Evolutionary conservation across 2,329 filamentous ascomycete genomes (phyloP).

Genomic region (Tolypocladium nubicola): DNA sequence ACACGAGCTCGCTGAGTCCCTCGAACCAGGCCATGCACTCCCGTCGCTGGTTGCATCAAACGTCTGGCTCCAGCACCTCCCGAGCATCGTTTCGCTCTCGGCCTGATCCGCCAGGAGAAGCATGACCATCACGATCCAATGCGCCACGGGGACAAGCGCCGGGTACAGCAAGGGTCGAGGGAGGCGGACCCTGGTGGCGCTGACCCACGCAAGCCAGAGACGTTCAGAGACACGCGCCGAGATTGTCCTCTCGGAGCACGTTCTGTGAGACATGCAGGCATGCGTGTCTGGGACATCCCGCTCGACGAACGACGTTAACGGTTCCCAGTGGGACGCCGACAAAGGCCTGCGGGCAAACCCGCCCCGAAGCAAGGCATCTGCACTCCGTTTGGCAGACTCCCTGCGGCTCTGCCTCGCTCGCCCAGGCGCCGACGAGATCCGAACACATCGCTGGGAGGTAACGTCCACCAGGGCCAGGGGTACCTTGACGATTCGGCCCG

Average conservation of each 20-base stretch:
- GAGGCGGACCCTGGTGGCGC: slow-evolving; percentile 1
- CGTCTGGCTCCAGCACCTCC: neutral
- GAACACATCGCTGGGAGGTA: neutral
- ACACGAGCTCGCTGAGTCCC: neutral
- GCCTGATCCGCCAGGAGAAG: neutral
- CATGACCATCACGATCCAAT: neutral
- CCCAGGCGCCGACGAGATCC: neutral
- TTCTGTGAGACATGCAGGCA: slow-evolving; percentile 24
- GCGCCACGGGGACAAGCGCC: slow-evolving; percentile 1
- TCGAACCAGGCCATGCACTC: neutral
- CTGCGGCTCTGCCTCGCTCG: neutral
- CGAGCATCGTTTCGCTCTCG: neutral
- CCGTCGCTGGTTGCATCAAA: neutral
- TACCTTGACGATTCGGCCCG: neutral
- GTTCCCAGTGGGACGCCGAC: neutral
- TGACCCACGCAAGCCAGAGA: slow-evolving; percentile 7
- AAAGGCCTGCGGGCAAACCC: neutral
- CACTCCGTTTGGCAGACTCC: neutral
- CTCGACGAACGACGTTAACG: slow-evolving; percentile 10
- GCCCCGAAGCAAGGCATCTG: neutral
- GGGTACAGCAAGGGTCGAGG: neutral
- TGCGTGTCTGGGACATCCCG: slow-evolving; percentile 24
- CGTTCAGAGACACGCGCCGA: slow-evolving; percentile 14
- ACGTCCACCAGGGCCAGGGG: neutral
- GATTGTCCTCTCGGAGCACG: slow-evolving; percentile 24